Base-by-base conservation (phyloP, 1,284 basidiomycete genomes). In the Trametes versicolor region DNA sequence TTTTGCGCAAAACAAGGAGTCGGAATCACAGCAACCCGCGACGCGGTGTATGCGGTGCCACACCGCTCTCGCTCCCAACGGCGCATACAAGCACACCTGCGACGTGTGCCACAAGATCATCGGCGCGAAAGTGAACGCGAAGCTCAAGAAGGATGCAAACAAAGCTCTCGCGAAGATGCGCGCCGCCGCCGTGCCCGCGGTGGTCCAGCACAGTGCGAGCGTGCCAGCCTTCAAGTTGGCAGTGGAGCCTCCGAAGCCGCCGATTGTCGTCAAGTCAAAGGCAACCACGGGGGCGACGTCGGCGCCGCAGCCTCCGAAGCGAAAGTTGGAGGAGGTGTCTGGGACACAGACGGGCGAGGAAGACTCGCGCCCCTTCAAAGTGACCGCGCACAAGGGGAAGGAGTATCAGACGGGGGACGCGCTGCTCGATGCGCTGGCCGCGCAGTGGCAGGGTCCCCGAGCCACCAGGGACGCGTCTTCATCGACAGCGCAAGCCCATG, bases 401-500 rank as follows among this genome's bases (percentile, higher is more conserved):
- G 65, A 67, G 41, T 67, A 47, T 21, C 60, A 64, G 53, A 62
- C 55, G 27, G 51, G 55, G n/a, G 27, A 63, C 41, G 41, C 37
- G 48, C 59, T 66, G 10, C 12, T 60, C 45, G 50, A 55, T 34
- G 58, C 65, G 62, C 62, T 63, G 7, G 9, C 58, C 55, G 47
- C 37, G 32, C 52, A 34, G 12, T 57, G 21, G 17, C 19, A 45
- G 23, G 12, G 34, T 2, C n/a, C 17, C 48, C 13, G n/a, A 1
- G 29, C 49, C 8, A n/a, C n/a, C n/a, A n/a, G n/a, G n/a, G 39
- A 34, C 21, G 9, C 43, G 17, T 23, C 64, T 13, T n/a, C 48
- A 21, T 21, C 48, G 4, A 2, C 37, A 2, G 53, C 60, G 17
- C 51, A 39, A 4, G 66, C 53, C 58, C 48, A 68, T n/a, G n/a